Conservation (phyloP, 2,329 filamentous ascomycete genomes). For the Alternaria arborescens region DNA sequence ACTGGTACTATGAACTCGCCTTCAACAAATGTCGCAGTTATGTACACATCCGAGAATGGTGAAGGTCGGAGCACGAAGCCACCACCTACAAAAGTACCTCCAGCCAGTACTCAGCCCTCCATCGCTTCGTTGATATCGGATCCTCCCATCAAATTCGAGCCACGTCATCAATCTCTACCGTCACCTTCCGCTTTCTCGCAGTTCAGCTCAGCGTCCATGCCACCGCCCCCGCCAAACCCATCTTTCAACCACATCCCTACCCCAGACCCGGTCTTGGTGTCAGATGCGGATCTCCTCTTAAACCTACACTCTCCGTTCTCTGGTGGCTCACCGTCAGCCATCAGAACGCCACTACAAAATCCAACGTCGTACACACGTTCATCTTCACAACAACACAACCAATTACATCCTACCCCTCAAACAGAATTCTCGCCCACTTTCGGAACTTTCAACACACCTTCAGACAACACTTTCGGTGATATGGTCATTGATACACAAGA, state of each 20-base stretch:
- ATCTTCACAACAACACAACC: conserved; percentile 18
- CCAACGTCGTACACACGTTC: conserved; percentile 31
- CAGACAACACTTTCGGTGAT: conserved; percentile 51
- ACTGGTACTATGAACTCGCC: conserved; percentile 87
- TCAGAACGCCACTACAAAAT: conserved; percentile 24
- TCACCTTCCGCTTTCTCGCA: conserved; percentile 34
- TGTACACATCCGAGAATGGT: conserved; percentile 70
- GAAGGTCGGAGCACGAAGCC: conserved; percentile 34
- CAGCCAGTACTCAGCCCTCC: conserved; percentile 35
- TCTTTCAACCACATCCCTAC: conserved; percentile 33
- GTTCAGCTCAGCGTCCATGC: conserved; percentile 43
- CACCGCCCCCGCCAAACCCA: conserved; percentile 44
- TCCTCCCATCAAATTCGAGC: conserved; percentile 41
- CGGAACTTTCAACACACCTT: conserved; percentile 34
- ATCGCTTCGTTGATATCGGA: conserved; percentile 44
- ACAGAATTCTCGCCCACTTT: conserved; percentile 40
- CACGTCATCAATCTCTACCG: conserved; percentile 27
- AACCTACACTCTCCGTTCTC: conserved; percentile 59
- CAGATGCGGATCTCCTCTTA: conserved; percentile 59
- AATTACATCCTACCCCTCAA: conserved; percentile 14
- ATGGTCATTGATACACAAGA: conserved; percentile 82
- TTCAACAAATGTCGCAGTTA: conserved; percentile 80
- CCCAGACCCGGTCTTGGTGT: conserved; percentile 49
- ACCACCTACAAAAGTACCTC: conserved; percentile 28
- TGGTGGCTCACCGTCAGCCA: conserved; percentile 31